Conservation (phyloP, 2,329 filamentous ascomycete genomes). For the Sordariomycetes sp. region DNA sequence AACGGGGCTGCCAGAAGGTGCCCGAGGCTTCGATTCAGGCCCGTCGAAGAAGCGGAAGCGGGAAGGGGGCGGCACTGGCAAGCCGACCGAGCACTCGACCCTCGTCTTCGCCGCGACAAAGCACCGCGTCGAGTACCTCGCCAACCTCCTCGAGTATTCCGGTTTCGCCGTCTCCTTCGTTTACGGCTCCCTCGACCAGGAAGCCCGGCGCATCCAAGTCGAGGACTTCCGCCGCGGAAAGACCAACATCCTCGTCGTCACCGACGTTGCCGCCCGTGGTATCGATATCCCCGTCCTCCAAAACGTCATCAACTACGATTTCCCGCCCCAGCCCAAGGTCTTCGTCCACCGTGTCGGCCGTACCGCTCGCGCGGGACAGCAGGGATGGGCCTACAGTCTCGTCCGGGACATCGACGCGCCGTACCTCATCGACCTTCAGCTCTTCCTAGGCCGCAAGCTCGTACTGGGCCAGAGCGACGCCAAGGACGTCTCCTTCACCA, state of each 20-base stretch:
- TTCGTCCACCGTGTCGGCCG: slow-evolving; percentile 94
- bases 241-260: slow-evolving; percentile 86
- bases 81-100: slow-evolving; percentile 79
- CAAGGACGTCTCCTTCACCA: slow-evolving; percentile 51
- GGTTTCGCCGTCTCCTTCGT: slow-evolving; percentile 89
- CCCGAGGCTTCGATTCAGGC: slow-evolving; percentile 29
- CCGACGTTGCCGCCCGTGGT: slow-evolving; percentile 90
- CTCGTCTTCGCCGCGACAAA: slow-evolving; percentile 94
- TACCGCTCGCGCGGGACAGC: slow-evolving; percentile 84
- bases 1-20: slow-evolving; percentile 42
- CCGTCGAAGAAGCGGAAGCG: slow-evolving; percentile 62
- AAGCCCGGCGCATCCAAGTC: slow-evolving; percentile 81
- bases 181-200: slow-evolving; percentile 90
- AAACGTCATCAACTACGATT: slow-evolving; percentile 98
- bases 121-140: slow-evolving; percentile 91
- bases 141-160: slow-evolving; percentile 61
- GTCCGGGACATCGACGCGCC: slow-evolving; percentile 79
- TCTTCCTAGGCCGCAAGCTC: slow-evolving; percentile 81
- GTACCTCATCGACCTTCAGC: slow-evolving; percentile 84
- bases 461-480: slow-evolving; percentile 57
- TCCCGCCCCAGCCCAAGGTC: slow-evolving; percentile 90
- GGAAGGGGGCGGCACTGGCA: slow-evolving; percentile 43
- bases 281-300: slow-evolving; percentile 94
- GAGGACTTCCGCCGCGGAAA: slow-evolving; percentile 76
- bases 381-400: slow-evolving; percentile 91